These are phyloP conservation scores for Alternaria conjuncta DNA, from an alignment of 2,329 filamentous ascomycete genomes.

Conservation along the genomic window DNA sequence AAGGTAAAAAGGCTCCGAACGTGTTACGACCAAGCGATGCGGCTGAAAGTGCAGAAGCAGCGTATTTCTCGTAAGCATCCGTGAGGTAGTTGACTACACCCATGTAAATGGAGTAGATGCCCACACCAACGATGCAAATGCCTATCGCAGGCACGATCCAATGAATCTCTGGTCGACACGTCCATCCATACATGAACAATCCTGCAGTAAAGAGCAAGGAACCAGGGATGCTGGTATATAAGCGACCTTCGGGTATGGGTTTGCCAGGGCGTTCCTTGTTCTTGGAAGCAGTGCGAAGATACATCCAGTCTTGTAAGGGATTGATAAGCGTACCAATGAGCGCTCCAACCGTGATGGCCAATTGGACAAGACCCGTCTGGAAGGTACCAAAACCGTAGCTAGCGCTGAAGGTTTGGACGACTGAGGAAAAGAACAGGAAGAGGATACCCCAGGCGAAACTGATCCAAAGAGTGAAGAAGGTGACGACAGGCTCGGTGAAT, in stretches of 20 bases:
- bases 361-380: constrained; percentile 49
- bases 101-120: constrained; percentile 51
- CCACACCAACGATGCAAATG: constrained; percentile 6
- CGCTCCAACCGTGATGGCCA: constrained; percentile 52
- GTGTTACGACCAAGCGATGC: constrained; percentile 54
- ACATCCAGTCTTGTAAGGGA: constrained; percentile 45
- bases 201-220: constrained; percentile 46
- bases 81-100: constrained; percentile 58
- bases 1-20: constrained; percentile 56
- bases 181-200: constrained; percentile 33
- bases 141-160: constrained; percentile 37
- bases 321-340: constrained; percentile 52
- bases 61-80: constrained; percentile 58
- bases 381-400: constrained; percentile 46
- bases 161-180: constrained; percentile 36
- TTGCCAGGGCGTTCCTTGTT: constrained; percentile 49
- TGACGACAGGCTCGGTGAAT: constrained; percentile 52
- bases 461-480: constrained; percentile 54
- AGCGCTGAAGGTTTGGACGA: constrained; percentile 49
- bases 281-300: constrained; percentile 35
- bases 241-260: constrained; percentile 52
- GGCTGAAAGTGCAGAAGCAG: constrained; percentile 55
- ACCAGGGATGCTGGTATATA: constrained; percentile 53
- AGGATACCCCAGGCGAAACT: constrained; percentile 54
- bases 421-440: constrained; percentile 52